A percentile compares a stretch with the other conserved stretches of the same genome.
These are phyloP conservation scores for Glebionis coronaria DNA, from an alignment of 129 eudicot species.

Conservation along the genomic window DNA sequence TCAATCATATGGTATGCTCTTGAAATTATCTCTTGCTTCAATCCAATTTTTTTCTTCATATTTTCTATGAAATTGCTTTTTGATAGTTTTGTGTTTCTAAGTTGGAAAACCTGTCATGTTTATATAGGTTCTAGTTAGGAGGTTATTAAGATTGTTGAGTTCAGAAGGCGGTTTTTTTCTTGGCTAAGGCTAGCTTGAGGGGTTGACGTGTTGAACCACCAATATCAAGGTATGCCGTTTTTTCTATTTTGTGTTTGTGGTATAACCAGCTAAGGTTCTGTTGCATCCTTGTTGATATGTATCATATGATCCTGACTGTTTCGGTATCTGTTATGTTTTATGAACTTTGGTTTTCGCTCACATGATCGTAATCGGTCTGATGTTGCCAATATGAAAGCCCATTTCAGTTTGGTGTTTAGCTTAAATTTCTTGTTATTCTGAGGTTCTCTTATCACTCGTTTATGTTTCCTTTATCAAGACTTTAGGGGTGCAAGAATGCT, in stretches of 20 bases:
- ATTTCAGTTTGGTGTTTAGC: neutral
- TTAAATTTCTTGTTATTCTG: neutral
- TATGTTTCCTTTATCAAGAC: neutral
- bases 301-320: slow-evolving; percentile 4
- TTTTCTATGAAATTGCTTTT: too few relatives aligned
- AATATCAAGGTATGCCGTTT: too few relatives aligned
- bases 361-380: neutral
- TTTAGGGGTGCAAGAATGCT: neutral
- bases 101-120: too few relatives aligned
- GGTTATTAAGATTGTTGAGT: too few relatives aligned
- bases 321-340: neutral
- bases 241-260: too few relatives aligned
- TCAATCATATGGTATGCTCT: slow-evolving; percentile 19
- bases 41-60: too few relatives aligned
- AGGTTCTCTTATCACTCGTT: too few relatives aligned
- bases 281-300: neutral
- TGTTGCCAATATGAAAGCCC: neutral
- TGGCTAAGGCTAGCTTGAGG: too few relatives aligned
- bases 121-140: too few relatives aligned
- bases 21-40: neutral
- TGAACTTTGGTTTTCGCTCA: neutral
- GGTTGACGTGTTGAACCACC: too few relatives aligned
- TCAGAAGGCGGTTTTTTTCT: too few relatives aligned
- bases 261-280: neutral
- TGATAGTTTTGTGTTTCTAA: too few relatives aligned